Evolutionary conservation across 2,329 filamentous ascomycete genomes (phyloP).

Genomic region (Cladosporium sp.): DNA sequence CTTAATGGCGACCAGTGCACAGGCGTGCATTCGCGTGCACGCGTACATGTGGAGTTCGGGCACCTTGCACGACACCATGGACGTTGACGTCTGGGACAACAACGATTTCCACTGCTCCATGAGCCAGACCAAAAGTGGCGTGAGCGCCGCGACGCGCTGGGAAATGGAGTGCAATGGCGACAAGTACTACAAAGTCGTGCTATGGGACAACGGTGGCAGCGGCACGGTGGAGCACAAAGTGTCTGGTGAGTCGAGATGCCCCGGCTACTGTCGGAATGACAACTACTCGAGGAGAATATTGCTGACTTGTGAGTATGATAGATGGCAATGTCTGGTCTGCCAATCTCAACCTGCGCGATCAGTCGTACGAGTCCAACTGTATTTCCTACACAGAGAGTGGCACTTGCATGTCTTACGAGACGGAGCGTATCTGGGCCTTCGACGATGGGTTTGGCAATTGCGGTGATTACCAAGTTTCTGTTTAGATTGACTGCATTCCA

Average conservation of each 20-base stretch:
- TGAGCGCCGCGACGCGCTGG: conserved; percentile 7
- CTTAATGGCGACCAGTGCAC: neutral
- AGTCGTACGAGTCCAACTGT: conserved; percentile 6
- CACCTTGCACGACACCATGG: conserved; percentile 1
- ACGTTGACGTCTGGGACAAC: conserved; percentile 10
- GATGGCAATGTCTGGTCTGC: conserved; percentile 10
- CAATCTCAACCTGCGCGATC: conserved; percentile 6
- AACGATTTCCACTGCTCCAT: conserved; percentile 8
- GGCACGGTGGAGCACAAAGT: conserved; percentile 7
- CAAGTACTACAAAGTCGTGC: conserved; percentile 7
- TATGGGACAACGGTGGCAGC: conserved; percentile 6
- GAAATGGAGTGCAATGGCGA: conserved; percentile 5
- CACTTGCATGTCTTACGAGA: conserved; percentile 7
- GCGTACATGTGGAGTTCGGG: conserved; percentile 9
- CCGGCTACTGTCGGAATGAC: neutral
- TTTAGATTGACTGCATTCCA: neutral
- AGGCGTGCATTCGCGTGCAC: conserved; percentile 8
- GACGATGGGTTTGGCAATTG: conserved; percentile 6
- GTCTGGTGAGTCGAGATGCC: conserved; percentile 1
- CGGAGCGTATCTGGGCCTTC: conserved; percentile 6
- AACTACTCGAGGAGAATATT: neutral
- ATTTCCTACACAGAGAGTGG: neutral
- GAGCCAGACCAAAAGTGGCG: conserved; percentile 4
- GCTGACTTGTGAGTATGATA: conserved; percentile 6
- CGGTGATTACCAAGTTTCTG: neutral